Evolutionary conservation across 2,329 filamentous ascomycete species (phyloP).

Genomic region (Chalaropsis thielavioides): DNA sequence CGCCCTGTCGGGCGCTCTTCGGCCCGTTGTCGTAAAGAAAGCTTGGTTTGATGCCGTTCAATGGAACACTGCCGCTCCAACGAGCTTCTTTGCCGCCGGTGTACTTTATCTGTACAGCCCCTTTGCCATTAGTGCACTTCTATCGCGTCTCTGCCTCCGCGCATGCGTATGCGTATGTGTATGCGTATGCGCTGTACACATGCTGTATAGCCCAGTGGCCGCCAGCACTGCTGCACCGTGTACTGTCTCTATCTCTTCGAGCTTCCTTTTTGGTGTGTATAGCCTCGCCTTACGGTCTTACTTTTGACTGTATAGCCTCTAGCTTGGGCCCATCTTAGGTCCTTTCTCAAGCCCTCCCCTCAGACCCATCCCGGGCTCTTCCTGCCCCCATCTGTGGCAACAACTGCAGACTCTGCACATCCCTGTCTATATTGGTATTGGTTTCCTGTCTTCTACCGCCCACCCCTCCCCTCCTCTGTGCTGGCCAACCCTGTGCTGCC

Average conservation of each 20-base stretch:
- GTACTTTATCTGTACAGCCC: not conserved
- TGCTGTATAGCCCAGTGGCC: not conserved
- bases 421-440: not conserved
- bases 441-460: not conserved
- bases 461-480: not conserved
- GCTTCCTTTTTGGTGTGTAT: not conserved
- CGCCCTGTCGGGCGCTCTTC: not conserved
- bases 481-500: not conserved
- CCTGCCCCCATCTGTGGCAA: not conserved
- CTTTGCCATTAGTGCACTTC: not conserved
- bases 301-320: not conserved
- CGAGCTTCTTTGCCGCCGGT: not conserved
- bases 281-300: not conserved
- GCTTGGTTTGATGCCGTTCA: not conserved
- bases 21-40: constrained; percentile 3
- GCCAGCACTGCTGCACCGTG: not conserved
- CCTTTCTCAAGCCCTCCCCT: not conserved
- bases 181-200: not conserved
- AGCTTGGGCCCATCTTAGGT: not conserved
- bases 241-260: not conserved
- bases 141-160: not conserved
- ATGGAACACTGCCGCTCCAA: not conserved
- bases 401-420: not conserved
- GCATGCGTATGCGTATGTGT: not conserved
- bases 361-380: not conserved